Conservation (phyloP, 2,329 filamentous ascomycete species). For the Pseudopithomyces maydicus region DNA sequence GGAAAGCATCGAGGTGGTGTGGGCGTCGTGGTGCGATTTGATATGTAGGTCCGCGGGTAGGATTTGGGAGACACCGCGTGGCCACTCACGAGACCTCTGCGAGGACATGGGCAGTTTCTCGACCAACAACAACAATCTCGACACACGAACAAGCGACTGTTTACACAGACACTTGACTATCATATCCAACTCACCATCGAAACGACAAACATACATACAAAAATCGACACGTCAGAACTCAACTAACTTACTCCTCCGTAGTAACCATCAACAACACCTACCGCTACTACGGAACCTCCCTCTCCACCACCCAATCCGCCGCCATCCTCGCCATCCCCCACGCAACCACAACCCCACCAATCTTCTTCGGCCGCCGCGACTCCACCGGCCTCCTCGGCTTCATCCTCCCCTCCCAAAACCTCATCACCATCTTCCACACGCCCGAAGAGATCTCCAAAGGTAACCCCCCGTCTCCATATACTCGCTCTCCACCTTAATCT, state of each 20-base stretch:
- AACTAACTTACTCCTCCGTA: slow-evolving; percentile 11
- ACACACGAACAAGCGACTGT: too few species aligned
- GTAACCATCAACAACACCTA: slow-evolving; percentile 1
- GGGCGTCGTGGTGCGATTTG: slow-evolving; percentile 41
- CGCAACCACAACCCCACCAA: background rate
- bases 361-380: slow-evolving; percentile 5
- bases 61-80: too few species aligned
- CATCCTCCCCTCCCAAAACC: background rate
- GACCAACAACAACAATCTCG: too few species aligned
- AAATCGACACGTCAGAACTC: background rate
- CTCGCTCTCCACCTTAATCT: background rate
- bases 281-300: slow-evolving; percentile 26
- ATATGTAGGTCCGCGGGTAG: slow-evolving; percentile 10
- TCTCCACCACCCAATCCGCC: slow-evolving; percentile 15
- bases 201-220: background rate
- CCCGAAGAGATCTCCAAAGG: slow-evolving; percentile 12
- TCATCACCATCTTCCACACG: slow-evolving; percentile 17
- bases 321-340: background rate
- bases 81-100: too few species aligned
- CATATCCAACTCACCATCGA: too few species aligned
- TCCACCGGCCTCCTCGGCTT: slow-evolving; percentile 6
- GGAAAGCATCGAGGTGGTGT: slow-evolving; percentile 23
- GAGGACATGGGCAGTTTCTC: background rate
- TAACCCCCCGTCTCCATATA: slow-evolving; percentile 3
- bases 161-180: too few species aligned